phyloP scores from a whole-genome alignment of 2,329 filamentous ascomycete species.

The Tolypocladium tundrense region DNA sequence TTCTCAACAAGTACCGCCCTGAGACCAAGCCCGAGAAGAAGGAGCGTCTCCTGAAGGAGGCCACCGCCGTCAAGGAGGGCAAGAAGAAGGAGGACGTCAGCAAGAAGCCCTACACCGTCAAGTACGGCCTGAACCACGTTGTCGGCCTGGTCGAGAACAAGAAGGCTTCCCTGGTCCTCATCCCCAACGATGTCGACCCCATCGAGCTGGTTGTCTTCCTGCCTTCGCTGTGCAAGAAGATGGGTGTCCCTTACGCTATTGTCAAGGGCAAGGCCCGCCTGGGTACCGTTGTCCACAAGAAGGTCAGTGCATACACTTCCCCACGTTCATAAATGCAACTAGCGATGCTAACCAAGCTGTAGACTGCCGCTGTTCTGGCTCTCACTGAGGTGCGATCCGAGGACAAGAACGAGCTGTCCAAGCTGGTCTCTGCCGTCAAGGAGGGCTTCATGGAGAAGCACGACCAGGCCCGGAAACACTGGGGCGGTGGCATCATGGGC shows the following conservation, averaged over 20 bases:
- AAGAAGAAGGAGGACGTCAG: conserved; percentile 99
- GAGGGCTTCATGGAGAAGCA: conserved; percentile 95
- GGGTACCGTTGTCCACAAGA: conserved; percentile 99
- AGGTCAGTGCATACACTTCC: conserved; percentile 43
- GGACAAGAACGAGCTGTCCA: conserved; percentile 97
- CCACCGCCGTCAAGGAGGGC: conserved; percentile 92
- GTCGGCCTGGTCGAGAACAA: conserved; percentile 97
- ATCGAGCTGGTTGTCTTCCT: conserved; percentile 99
- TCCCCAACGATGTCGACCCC: conserved; percentile 98
- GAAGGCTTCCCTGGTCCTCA: conserved; percentile 97
- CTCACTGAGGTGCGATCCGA: conserved; percentile 94
- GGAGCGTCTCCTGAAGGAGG: conserved; percentile 97
- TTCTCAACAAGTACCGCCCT: conserved; percentile 99
- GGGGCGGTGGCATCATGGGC: conserved; percentile 99
- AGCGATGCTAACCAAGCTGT: neutral
- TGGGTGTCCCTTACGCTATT: conserved; percentile 98
- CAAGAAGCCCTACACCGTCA: conserved; percentile 99
- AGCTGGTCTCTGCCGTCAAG: conserved; percentile 94
- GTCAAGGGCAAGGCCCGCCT: conserved; percentile 99
- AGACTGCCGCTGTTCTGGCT: conserved; percentile 93
- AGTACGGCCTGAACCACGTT: conserved; percentile 99
- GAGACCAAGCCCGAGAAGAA: conserved; percentile 99
- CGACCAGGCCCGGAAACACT: conserved; percentile 83
- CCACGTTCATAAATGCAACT: neutral
- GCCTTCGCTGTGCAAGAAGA: conserved; percentile 98